phyloP scores from a whole-genome alignment of 1,284 basidiomycete species.

The Phellopilus nigrolimitatus region DNA sequence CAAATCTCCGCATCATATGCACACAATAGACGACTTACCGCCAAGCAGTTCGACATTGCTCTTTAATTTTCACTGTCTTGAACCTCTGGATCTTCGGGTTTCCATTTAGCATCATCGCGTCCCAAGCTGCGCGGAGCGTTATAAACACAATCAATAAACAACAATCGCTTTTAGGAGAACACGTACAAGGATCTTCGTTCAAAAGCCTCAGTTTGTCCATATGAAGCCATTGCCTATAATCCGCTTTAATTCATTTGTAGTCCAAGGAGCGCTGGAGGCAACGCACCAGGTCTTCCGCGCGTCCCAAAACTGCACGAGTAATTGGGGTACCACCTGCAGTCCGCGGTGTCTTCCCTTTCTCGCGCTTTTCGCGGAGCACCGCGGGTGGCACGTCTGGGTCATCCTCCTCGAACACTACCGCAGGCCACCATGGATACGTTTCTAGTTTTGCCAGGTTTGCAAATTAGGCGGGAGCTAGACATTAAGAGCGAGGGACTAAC shows the following conservation, averaged over 20 bases:
- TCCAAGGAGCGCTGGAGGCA: background rate
- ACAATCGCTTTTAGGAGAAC: background rate
- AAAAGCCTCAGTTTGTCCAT: slow-evolving; percentile 47
- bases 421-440: slow-evolving; percentile 66
- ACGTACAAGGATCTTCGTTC: slow-evolving; percentile 53
- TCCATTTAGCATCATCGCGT: slow-evolving; percentile 42
- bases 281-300: slow-evolving; percentile 50
- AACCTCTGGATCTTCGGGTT: slow-evolving; percentile 44
- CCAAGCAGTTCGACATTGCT: slow-evolving; percentile 46
- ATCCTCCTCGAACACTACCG: slow-evolving; percentile 50
- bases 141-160: background rate
- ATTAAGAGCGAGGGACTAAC: slow-evolving; percentile 32
- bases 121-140: slow-evolving; percentile 36
- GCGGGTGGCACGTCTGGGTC: slow-evolving; percentile 45
- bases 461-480: background rate
- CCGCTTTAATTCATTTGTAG: background rate
- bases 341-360: slow-evolving; percentile 30
- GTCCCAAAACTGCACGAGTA: slow-evolving; percentile 70
- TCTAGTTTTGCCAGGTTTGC: slow-evolving; percentile 30
- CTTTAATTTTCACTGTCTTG: slow-evolving; percentile 40
- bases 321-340: slow-evolving; percentile 35
- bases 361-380: slow-evolving; percentile 38
- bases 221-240: slow-evolving; percentile 48
- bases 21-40: slow-evolving; percentile 32
- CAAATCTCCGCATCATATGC: background rate